phyloP scores from a whole-genome alignment of 2,329 filamentous ascomycete genomes.

The Penicillium paneum region DNA sequence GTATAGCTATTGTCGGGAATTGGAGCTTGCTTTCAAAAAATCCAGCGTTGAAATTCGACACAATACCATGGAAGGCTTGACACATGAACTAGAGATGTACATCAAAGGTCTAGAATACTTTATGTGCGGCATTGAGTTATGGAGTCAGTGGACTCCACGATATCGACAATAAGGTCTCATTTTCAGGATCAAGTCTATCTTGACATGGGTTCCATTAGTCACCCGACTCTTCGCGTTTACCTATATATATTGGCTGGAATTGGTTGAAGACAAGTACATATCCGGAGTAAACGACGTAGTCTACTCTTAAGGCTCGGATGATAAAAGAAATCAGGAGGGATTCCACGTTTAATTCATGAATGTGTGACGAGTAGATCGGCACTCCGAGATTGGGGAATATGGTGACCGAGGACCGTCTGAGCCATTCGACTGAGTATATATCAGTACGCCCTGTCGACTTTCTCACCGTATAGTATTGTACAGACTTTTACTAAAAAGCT shows the following conservation, averaged over 20 bases:
- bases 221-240: background rate
- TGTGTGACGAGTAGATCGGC: too few species aligned
- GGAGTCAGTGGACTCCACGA: slow-evolving; percentile 21
- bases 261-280: too few species aligned
- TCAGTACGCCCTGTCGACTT: too few species aligned
- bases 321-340: too few species aligned
- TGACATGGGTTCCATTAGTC: background rate
- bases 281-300: too few species aligned
- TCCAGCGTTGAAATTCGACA: slow-evolving; percentile 1
- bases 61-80: background rate
- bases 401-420: too few species aligned
- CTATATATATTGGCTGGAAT: background rate
- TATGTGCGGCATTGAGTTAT: slow-evolving; percentile 20
- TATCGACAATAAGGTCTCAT: slow-evolving; percentile 7
- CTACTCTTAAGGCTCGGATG: too few species aligned
- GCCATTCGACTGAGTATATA: too few species aligned
- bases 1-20: slow-evolving; percentile 19
- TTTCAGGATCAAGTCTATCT: background rate
- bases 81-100: slow-evolving; percentile 14
- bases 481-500: too few species aligned
- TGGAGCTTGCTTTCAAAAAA: slow-evolving; percentile 14
- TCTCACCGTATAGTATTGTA: too few species aligned
- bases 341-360: too few species aligned
- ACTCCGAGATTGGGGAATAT: too few species aligned
- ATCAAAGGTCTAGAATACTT: slow-evolving; percentile 16